Base-by-base conservation (phyloP, 2,329 filamentous ascomycete species). In the Paecilomyces sp. region DNA sequence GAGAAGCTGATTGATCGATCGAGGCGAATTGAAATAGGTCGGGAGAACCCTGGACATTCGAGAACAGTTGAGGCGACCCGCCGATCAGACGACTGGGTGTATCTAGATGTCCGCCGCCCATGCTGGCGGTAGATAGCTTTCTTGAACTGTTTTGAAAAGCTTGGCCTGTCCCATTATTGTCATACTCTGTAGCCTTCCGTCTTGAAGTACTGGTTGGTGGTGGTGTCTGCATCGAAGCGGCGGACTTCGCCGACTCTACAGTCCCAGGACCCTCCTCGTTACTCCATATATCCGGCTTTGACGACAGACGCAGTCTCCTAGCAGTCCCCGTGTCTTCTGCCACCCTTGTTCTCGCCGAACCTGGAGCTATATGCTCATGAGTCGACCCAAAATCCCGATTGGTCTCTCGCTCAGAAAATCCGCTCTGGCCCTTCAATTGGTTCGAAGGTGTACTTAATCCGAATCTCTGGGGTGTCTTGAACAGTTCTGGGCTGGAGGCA, bases 191-290 rank as follows among this genome's bases (percentile, higher is more conserved):
- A 64, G 74, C 69, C 61, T 76, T 77, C 63, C 81, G 79, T 67
- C 80, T 78, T 5, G 79, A 82, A 18, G 82, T 83, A 70, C 84
- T 79, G 28, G 83, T 86, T 2, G 84, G 84, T 55, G 84, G 84
- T 34, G 84, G 84, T 12, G 84, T 87, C 71, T 86, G 84, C 77
- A 86, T 85, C 13, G 75, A 77, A 34, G 75, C 75, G 30, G 76
- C 76, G 8, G 75, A 78, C 57, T 74, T 77, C 60, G 71, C 68
- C 12, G 74, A 74, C 53, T 70, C 70, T 54, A 72, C 67, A 15
- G 71, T 70, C 15, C 68, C 68, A 22, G 71, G 68, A 9, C 68
- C 70, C 58, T 75, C 70, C 52, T 75, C 70, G 50, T 62, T 59
- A 58, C 65, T 47, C 50, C 60, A 57, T 47, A 64, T 65, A 58